Percentiles rank a stretch among this genome's conserved stretches.
Evolutionary conservation across 2,329 filamentous ascomycete genomes (phyloP).

Genomic region (Penicillium sp.): DNA sequence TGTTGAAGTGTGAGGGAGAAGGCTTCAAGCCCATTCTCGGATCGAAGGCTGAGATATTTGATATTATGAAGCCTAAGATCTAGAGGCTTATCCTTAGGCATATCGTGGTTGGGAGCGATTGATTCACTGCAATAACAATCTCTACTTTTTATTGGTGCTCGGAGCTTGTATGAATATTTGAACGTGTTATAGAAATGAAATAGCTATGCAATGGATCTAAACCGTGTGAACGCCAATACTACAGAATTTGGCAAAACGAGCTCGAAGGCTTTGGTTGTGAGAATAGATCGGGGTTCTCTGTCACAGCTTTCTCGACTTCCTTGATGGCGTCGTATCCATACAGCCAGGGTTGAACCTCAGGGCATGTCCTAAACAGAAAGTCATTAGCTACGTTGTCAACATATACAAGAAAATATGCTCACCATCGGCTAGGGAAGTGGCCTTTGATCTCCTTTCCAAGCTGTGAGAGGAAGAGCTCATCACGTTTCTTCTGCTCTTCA

Average conservation of each 20-base stretch:
- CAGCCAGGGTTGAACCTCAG: slow-evolving; percentile 61
- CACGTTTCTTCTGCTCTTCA: slow-evolving; percentile 57
- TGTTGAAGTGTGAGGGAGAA: slow-evolving; percentile 22
- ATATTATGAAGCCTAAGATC: slow-evolving; percentile 8
- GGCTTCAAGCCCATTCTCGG: slow-evolving; percentile 20
- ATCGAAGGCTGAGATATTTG: slow-evolving; percentile 12
- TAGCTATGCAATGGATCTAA: neutral
- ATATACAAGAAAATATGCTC: slow-evolving; percentile 1
- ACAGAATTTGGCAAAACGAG: slow-evolving; percentile 10
- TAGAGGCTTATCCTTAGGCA: neutral
- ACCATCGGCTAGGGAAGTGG: slow-evolving; percentile 63
- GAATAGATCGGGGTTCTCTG: slow-evolving; percentile 23
- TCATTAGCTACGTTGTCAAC: neutral
- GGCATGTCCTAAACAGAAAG: slow-evolving; percentile 50
- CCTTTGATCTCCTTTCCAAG: slow-evolving; percentile 52
- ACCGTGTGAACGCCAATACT: neutral
- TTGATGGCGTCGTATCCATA: slow-evolving; percentile 63
- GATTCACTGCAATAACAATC: neutral
- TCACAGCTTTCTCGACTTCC: slow-evolving; percentile 50
- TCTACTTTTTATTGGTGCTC: neutral
- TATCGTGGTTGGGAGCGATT: neutral
- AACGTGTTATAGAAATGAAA: neutral
- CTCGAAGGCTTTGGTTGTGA: neutral
- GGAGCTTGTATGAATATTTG: neutral
- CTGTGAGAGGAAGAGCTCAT: slow-evolving; percentile 57